Percentiles rank a stretch among this genome's conserved stretches.
Evolutionary conservation across 768 basidiomycete genomes (phyloP).

Genomic region (Chalciporus sphaerocephalus): DNA sequence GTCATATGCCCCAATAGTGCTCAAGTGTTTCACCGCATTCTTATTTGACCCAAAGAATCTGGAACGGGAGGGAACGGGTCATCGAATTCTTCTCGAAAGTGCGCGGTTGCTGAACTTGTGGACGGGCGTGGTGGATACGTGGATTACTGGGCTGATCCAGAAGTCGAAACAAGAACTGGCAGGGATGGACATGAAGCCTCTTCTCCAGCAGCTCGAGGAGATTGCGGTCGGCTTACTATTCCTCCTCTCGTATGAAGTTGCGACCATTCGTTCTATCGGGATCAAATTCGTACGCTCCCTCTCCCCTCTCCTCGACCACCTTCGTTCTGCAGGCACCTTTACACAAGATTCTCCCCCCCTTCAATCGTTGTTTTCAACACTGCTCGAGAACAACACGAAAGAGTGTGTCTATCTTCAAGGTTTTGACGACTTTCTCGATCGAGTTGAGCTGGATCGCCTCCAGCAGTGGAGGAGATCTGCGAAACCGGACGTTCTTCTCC

Average conservation of each 20-base stretch:
- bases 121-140: conserved; percentile 65
- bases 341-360: conserved; percentile 26
- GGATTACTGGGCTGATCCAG: conserved; percentile 51
- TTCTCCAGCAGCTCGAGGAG: conserved; percentile 49
- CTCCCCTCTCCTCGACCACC: conserved; percentile 43
- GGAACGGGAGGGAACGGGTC: conserved; percentile 57
- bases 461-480: conserved; percentile 62
- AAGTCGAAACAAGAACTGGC: conserved; percentile 37
- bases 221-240: conserved; percentile 74
- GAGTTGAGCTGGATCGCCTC: conserved; percentile 54
- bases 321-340: conserved; percentile 35
- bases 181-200: conserved; percentile 38
- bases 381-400: conserved; percentile 48
- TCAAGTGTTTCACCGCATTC: conserved; percentile 63
- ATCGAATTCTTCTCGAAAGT: conserved; percentile 64
- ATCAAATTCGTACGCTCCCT: conserved; percentile 61
- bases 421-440: conserved; percentile 63
- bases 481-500: conserved; percentile 53
- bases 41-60: conserved; percentile 68
- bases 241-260: conserved; percentile 56
- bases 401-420: conserved; percentile 51
- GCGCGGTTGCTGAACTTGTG: conserved; percentile 66
- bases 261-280: conserved; percentile 52
- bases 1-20: conserved; percentile 49
- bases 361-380: conserved; percentile 43